Evolutionary conservation across 345 rosid genomes (phyloP).

Genomic region (Ceriops zippeliana): DNA sequence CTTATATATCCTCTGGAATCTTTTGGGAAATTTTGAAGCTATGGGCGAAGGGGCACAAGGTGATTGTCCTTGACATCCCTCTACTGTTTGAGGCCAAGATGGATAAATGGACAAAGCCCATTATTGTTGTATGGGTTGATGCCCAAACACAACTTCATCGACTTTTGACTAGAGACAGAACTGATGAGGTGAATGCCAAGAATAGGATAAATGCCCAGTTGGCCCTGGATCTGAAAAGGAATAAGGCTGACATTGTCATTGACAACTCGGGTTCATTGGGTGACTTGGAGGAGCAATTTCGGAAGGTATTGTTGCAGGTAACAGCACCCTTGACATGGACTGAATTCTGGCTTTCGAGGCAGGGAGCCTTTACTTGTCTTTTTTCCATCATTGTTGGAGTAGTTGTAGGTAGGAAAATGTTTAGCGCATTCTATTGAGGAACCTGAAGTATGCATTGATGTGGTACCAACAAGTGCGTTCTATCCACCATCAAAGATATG

Average conservation of each 20-base stretch:
- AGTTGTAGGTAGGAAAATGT: constrained; percentile 39
- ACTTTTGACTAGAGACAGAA: constrained; percentile 60
- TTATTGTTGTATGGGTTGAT: constrained; percentile 71
- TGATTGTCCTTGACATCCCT: constrained; percentile 78
- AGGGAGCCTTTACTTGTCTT: constrained; percentile 56
- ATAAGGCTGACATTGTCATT: constrained; percentile 72
- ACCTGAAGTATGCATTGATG: not conserved
- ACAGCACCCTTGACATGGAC: constrained; percentile 70
- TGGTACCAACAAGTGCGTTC: not conserved
- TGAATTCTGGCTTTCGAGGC: constrained; percentile 81
- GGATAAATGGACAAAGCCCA: constrained; percentile 85
- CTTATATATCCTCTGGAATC: constrained; percentile 73
- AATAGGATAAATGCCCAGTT: constrained; percentile 79
- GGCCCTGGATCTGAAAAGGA: constrained; percentile 63
- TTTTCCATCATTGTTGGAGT: constrained; percentile 44
- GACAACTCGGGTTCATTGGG: constrained; percentile 69
- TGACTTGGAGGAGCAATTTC: constrained; percentile 58
- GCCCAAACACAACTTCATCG: constrained; percentile 68
- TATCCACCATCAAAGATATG: not conserved
- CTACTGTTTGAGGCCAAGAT: constrained; percentile 77
- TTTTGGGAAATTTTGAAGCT: constrained; percentile 56
- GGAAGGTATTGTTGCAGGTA: constrained; percentile 47
- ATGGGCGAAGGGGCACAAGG: constrained; percentile 67
- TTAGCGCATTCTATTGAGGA: not conserved
- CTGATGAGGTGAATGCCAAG: constrained; percentile 29